phyloP scores from a whole-genome alignment of 345 rosid genomes.

The Lumnitzera littorea region DNA sequence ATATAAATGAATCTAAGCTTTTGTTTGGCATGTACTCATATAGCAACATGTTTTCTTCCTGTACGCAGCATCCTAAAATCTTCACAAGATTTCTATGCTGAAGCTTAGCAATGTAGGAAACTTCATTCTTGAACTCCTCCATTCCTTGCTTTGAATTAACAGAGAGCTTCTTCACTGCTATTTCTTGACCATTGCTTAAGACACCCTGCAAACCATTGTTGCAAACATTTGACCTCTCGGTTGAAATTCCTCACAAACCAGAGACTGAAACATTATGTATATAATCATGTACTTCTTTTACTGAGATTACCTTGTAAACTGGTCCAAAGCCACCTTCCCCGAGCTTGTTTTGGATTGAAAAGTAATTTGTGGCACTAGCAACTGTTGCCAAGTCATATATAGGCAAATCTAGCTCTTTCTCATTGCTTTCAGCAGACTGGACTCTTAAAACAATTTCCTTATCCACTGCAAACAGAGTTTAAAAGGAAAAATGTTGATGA shows the following conservation, averaged over 20 bases:
- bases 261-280: too few species aligned
- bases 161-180: conserved; percentile 14
- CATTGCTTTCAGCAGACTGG: conserved; percentile 1
- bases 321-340: conserved; percentile 13
- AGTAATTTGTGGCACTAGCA: conserved; percentile 10
- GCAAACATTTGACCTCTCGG: too few species aligned
- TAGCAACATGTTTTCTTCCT: conserved; percentile 29
- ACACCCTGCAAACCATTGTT: conserved; percentile 7
- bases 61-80: conserved; percentile 30
- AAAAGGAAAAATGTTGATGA: neutral
- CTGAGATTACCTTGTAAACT: conserved; percentile 7
- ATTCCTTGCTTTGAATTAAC: conserved; percentile 9
- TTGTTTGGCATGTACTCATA: conserved; percentile 46
- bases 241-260: too few species aligned
- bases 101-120: conserved; percentile 21
- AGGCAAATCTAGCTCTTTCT: conserved; percentile 11
- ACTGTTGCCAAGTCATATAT: conserved; percentile 7
- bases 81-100: conserved; percentile 37
- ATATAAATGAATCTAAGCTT: conserved; percentile 35
- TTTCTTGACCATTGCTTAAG: conserved; percentile 10
- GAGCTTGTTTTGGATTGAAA: conserved; percentile 4
- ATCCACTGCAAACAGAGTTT: neutral
- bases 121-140: conserved; percentile 11
- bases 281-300: too few species aligned
- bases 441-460: neutral